These are phyloP conservation scores for Trametes gibbosa DNA, from an alignment of 768 basidiomycete genomes.

Conservation along the genomic window DNA sequence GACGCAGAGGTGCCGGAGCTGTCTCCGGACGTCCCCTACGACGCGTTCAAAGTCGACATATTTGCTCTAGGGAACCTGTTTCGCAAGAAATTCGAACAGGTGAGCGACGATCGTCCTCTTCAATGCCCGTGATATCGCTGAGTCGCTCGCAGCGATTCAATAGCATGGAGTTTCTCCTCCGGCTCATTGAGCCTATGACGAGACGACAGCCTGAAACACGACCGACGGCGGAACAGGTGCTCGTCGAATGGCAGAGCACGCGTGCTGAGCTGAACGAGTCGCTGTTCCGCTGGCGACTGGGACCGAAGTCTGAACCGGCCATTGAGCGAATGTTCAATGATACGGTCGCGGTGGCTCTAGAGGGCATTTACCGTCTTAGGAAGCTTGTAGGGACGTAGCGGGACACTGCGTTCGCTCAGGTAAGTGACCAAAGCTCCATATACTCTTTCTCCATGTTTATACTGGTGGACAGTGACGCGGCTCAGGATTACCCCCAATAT, in stretches of 20 bases:
- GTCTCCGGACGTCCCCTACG: slow-evolving; percentile 16
- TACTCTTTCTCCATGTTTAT: too few species aligned
- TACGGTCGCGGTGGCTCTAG: neutral
- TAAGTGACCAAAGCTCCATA: too few species aligned
- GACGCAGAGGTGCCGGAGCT: slow-evolving; percentile 27
- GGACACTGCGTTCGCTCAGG: too few species aligned
- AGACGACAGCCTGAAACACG: neutral
- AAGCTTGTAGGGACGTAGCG: neutral
- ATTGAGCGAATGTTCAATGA: neutral
- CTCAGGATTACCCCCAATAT: too few species aligned
- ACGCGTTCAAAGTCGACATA: slow-evolving; percentile 26
- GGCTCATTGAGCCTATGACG: slow-evolving; percentile 16
- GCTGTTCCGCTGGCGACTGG: neutral
- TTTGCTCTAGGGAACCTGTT: slow-evolving; percentile 23
- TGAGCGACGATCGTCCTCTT: neutral
- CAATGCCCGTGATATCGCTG: neutral
- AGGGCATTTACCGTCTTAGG: neutral
- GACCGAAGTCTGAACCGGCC: neutral
- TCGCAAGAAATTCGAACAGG: slow-evolving; percentile 19
- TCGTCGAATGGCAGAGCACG: neutral
- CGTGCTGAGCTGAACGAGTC: neutral
- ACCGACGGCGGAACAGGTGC: slow-evolving; percentile 14
- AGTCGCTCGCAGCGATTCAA: slow-evolving; percentile 8
- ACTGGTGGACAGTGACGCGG: too few species aligned
- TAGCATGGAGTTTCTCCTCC: slow-evolving; percentile 10